Conservation (phyloP, 108 stramenopile genomes). For the Nitzschia sp. region DNA sequence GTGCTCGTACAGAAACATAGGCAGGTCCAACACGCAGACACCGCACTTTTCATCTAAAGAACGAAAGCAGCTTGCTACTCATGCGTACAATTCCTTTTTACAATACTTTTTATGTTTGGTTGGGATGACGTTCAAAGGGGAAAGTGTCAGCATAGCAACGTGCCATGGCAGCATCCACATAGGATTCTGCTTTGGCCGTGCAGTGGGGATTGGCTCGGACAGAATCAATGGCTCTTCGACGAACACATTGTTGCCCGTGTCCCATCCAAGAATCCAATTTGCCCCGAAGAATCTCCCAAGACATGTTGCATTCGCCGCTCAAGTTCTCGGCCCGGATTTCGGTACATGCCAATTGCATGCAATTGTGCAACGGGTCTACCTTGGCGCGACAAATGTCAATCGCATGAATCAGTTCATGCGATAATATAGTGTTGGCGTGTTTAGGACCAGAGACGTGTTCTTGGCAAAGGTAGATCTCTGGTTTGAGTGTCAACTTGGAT, state of each 20-base stretch:
- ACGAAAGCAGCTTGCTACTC: too few relatives aligned
- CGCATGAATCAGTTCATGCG: conserved; percentile 89
- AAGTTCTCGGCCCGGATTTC: conserved; percentile 91
- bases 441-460: conserved; percentile 54
- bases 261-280: conserved; percentile 47
- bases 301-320: conserved; percentile 80
- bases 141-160: conserved; percentile 81
- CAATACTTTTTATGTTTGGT: conserved; percentile 46
- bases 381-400: conserved; percentile 87
- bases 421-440: conserved; percentile 73
- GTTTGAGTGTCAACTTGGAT: conserved; percentile 55
- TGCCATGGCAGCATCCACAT: conserved; percentile 86
- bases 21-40: too few relatives aligned
- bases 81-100: neutral
- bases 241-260: conserved; percentile 77
- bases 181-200: conserved; percentile 65
- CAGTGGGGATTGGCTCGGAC: conserved; percentile 87
- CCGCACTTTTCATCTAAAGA: too few relatives aligned
- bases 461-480: conserved; percentile 87
- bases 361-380: conserved; percentile 71
- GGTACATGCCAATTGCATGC: conserved; percentile 88
- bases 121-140: conserved; percentile 88
- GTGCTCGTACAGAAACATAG: too few relatives aligned
- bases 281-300: conserved; percentile 61
- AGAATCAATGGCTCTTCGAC: conserved; percentile 69